phyloP scores from a whole-genome alignment of 2,329 filamentous ascomycete species.

The Pseudohalonectria lignicola region DNA sequence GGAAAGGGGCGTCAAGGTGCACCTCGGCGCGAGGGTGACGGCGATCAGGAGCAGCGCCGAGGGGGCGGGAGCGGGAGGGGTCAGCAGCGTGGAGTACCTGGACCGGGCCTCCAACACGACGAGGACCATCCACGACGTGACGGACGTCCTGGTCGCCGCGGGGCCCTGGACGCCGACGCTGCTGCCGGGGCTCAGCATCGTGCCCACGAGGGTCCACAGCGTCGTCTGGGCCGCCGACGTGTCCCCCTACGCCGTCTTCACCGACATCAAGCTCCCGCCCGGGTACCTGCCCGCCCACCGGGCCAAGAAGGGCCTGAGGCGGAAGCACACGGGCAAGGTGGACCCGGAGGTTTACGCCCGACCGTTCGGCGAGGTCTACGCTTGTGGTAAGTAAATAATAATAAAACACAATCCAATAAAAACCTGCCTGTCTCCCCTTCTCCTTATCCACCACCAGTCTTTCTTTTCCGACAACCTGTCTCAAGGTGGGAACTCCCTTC shows the following conservation, averaged over 20 bases:
- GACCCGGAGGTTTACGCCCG: conserved; percentile 91
- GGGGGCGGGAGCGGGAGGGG: conserved; percentile 9
- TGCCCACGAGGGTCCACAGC: conserved; percentile 51
- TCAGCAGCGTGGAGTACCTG: conserved; percentile 51
- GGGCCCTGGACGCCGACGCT: conserved; percentile 54
- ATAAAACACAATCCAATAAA: too few relatives aligned
- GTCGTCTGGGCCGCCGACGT: conserved; percentile 55
- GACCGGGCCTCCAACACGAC: conserved; percentile 30
- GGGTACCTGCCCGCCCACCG: conserved; percentile 47
- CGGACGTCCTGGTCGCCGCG: conserved; percentile 43
- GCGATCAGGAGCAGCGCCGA: conserved; percentile 45
- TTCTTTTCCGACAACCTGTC: not conserved
- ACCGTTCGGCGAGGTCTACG: conserved; percentile 82
- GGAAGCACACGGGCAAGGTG: conserved; percentile 47
- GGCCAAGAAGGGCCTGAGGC: conserved; percentile 33
- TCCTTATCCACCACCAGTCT: not conserved
- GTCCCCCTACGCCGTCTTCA: conserved; percentile 72
- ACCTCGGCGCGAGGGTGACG: conserved; percentile 56
- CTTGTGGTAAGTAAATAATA: too few relatives aligned
- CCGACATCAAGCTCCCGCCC: conserved; percentile 64
- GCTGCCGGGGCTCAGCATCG: conserved; percentile 45
- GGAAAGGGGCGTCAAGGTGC: conserved; percentile 56
- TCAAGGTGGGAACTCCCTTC: too few relatives aligned
- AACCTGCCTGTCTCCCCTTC: not conserved
- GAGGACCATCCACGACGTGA: conserved; percentile 29